Evolutionary conservation across 139 green algal species (phyloP).

Genomic region (Diplosphaera chodatii): DNA sequence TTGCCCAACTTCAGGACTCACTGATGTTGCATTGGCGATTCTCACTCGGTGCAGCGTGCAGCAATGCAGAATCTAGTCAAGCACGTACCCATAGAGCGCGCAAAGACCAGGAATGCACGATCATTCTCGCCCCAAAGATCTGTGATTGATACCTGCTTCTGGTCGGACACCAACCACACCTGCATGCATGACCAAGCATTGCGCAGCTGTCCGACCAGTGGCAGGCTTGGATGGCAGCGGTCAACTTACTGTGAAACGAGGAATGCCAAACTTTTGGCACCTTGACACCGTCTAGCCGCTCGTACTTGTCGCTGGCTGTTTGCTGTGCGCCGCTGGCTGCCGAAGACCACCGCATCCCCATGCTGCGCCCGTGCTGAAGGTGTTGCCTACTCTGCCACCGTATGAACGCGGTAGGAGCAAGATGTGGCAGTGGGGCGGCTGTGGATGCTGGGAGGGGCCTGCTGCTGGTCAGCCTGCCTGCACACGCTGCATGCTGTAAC

Average conservation of each 20-base stretch:
- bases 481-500: no score
- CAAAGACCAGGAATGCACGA: conserved; percentile 50
- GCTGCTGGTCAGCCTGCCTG: no score
- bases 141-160: conserved; percentile 33
- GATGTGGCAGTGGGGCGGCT: no score
- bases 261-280: neutral
- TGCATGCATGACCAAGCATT: neutral
- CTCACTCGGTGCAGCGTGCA: neutral
- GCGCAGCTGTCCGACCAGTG: neutral
- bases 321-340: no score
- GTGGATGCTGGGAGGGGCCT: no score
- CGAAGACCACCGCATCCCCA: neutral
- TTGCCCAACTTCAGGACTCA: no score
- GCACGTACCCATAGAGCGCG: conserved; percentile 47
- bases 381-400: no score
- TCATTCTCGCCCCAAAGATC: conserved; percentile 53
- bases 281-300: neutral
- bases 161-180: conserved; percentile 36
- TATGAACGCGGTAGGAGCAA: no score
- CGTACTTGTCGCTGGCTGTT: neutral
- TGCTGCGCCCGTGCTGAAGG: no score
- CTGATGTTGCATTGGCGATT: no score
- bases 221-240: neutral
- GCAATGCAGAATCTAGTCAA: neutral
- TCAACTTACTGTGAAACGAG: no score